These are phyloP conservation scores for Collariella sp. DNA, from an alignment of 495 filamentous ascomycete genomes.

Conservation along the genomic window DNA sequence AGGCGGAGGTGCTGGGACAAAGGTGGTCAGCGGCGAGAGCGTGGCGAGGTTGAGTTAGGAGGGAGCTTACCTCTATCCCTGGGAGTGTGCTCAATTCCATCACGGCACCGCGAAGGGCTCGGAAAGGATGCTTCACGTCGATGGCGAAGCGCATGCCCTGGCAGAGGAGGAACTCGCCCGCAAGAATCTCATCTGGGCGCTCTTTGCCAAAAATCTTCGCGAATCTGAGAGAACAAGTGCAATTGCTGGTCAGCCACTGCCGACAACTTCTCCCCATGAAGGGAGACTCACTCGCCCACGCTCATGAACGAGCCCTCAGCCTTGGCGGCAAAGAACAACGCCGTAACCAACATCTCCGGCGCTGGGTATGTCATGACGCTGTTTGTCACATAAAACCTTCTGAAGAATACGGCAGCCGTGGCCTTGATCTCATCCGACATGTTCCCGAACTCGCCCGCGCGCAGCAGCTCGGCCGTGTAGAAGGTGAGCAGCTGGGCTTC, in stretches of 20 bases:
- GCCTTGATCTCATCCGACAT: constrained; percentile 76
- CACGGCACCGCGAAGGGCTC: constrained; percentile 72
- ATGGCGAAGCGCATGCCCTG: constrained; percentile 92
- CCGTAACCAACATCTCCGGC: constrained; percentile 71
- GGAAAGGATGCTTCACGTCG: constrained; percentile 84
- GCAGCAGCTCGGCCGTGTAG: constrained; percentile 65
- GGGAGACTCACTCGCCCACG: constrained; percentile 50
- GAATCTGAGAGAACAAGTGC: constrained; percentile 32
- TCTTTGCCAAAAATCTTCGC: constrained; percentile 48
- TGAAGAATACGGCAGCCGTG: constrained; percentile 84
- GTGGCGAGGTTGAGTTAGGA: constrained; percentile 7
- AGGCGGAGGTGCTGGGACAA: constrained; percentile 45
- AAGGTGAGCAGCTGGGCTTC: constrained; percentile 73
- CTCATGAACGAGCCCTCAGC: constrained; percentile 75
- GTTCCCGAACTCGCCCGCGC: constrained; percentile 66
- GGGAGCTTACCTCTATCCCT: constrained; percentile 28
- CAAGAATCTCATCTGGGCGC: constrained; percentile 62
- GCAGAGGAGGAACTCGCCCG: constrained; percentile 82
- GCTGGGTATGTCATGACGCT: constrained; percentile 92
- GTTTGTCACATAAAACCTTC: constrained; percentile 90
- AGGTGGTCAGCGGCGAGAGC: constrained; percentile 14
- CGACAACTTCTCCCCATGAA: background rate
- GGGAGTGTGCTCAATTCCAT: constrained; percentile 63
- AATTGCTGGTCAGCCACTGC: background rate
- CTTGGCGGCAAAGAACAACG: constrained; percentile 87